Evolutionary conservation across 1,284 basidiomycete species (phyloP).

Genomic region (Trichosporon inkin): DNA sequence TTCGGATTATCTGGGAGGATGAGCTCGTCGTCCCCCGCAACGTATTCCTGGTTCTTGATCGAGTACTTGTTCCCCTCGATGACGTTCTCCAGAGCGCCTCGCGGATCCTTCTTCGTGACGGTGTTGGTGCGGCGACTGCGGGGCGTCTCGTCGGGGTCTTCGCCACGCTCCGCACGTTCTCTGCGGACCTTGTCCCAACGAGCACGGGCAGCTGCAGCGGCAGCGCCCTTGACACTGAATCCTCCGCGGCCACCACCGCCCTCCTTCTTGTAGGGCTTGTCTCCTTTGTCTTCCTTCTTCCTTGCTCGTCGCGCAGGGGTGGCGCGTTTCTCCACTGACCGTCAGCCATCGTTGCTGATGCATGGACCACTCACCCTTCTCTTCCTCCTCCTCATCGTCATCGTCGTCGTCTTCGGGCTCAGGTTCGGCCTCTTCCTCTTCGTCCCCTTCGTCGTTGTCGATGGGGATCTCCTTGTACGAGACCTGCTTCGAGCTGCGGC

Average conservation of each 20-base stretch:
- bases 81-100: constrained; percentile 29
- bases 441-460: constrained; percentile 17
- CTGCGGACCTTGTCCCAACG: constrained; percentile 46
- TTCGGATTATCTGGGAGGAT: constrained; percentile 75
- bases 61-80: constrained; percentile 23
- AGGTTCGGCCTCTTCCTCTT: constrained; percentile 21
- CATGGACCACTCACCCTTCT: neutral
- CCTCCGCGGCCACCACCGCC: constrained; percentile 43
- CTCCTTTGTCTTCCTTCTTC: constrained; percentile 18
- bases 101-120: constrained; percentile 21
- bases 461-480: constrained; percentile 28
- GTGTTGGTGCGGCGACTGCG: constrained; percentile 7
- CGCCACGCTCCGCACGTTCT: constrained; percentile 41
- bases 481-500: constrained; percentile 25
- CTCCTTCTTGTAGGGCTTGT: constrained; percentile 32
- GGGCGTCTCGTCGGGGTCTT: constrained; percentile 34
- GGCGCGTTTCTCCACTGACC: constrained; percentile 12
- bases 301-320: constrained; percentile 12
- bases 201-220: constrained; percentile 44
- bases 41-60: constrained; percentile 68
- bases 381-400: constrained; percentile 20
- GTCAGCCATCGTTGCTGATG: neutral
- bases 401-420: constrained; percentile 21
- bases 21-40: constrained; percentile 84
- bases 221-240: constrained; percentile 47